Evolutionary conservation across 2,329 filamentous ascomycete genomes (phyloP), one percentile per base, ranked within the genome.

Genomic region (Nothopassalora personata): DNA sequence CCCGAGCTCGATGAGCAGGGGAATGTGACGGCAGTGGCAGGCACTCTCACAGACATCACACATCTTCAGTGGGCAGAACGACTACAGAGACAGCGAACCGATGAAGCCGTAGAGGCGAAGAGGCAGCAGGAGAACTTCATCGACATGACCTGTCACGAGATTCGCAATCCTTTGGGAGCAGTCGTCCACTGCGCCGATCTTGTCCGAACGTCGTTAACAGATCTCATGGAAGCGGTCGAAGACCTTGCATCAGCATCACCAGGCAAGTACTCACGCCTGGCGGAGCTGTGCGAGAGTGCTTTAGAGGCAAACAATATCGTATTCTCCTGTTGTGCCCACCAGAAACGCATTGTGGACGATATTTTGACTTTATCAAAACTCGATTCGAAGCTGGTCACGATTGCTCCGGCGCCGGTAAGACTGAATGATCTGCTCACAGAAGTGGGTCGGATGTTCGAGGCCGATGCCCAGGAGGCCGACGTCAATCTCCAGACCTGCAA

Each of bases 321-420:
- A 51, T 68, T 74, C 43, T 71, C 74, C 53, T 79, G 76, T 61
- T 73, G 74, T 10, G 70, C 73, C 10, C 76, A 79, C 51, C 76
- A 78, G 57, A 76, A 76, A 54, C 68, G 74, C 18, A 77, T 79
- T 34, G 76, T 79, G 13, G 76, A 79, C 60, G 76, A 79, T 57
- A 68, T 78, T 1, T 67, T 77, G 1, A 77, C 62, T 77, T 27
- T 75, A 71, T 43, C 39, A 43, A 77, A 77, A 51, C 69, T 77
- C 18, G 75, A 77, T 47, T 75, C 74, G 0, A 75, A 74, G 63
- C 70, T 78, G 2, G 63, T 78, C 10, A 60, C 66, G 5, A 67
- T 70, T 19, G 64, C 65, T 10, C 67, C 66, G 1, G 63, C 63
- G n/a, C 56, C 51, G 5, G 60, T 60, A 4, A 48, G 57, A 28